Base-by-base conservation (phyloP, 1,139 yeast genomes). In the Candida sanyaensis region DNA sequence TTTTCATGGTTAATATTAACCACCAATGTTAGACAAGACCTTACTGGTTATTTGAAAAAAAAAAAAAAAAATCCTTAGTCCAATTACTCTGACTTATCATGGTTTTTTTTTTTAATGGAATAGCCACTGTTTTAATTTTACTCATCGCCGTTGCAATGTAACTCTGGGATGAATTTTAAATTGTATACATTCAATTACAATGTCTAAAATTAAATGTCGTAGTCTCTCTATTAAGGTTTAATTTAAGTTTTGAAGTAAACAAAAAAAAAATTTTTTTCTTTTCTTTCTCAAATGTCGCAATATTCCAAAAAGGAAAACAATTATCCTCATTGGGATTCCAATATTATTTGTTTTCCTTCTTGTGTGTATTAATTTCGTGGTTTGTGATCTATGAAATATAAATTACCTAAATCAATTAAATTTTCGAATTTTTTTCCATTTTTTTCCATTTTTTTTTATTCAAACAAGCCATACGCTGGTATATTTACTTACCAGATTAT, bases 81-180 rank as follows among this genome's bases (percentile, higher is more conserved):
- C 21, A 17, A 17, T 17, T 17, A 17, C 3, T 17, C 2, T 17
- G 21, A 17, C 3, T 17, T 17, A 17, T 17, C 21, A 17, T 2
- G 21, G 21, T 17, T 3, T 17, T n/a, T n/a, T n/a, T n/a, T n/a
- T n/a, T n/a, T n/a, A n/a, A n/a, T n/a, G n/a, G n/a, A n/a, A n/a
- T n/a, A 26, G 28, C 28, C 33, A n/a, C 33, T 30, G 13, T 4
- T 7, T 34, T 6, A 11, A 11, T 21, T 11, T n/a, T 21, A 10
- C 28, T 36, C 39, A 36, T 36, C 39, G 13, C 24, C 29, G 39
- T 36, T 36, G 39, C 17, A 17, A 36, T 36, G 39, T 36, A 36
- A 23, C 39, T 29, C 29, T 24, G 17, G 29, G 11, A 7, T 4
- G 11, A 23, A 26, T 3, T 3, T n/a, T 6, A 11, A 23, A 3